Conservation (phyloP, 768 basidiomycete species). For the Hortiboletus campestris region DNA sequence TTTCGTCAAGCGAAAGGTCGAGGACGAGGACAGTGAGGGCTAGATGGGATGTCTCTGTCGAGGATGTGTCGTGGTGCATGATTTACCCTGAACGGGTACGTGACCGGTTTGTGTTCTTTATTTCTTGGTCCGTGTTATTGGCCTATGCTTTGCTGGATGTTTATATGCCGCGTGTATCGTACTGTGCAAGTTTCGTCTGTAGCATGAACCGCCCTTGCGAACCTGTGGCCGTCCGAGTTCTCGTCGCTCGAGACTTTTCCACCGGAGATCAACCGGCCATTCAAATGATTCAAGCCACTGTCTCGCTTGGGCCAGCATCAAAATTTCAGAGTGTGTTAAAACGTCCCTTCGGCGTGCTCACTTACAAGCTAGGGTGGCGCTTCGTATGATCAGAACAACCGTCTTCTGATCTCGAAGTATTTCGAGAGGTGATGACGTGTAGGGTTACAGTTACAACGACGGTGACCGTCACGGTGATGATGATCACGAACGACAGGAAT, state of each 20-base stretch:
- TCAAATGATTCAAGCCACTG: no score
- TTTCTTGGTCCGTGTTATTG: not conserved
- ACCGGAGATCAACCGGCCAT: no score
- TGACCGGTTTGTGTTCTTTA: not conserved
- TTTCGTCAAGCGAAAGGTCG: slow-evolving; percentile 13
- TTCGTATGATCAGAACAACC: no score
- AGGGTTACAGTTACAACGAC: no score
- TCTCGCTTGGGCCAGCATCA: no score
- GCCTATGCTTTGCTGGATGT: not conserved
- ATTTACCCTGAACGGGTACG: not conserved
- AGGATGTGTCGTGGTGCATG: not conserved
- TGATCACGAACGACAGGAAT: no score
- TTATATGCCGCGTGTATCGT: not conserved
- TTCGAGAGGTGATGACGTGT: no score
- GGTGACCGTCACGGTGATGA: no score
- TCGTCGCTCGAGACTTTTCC: not conserved
- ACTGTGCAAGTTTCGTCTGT: not conserved
- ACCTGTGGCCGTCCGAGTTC: not conserved
- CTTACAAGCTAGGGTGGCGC: no score
- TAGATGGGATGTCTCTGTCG: not conserved
- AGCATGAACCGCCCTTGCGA: not conserved
- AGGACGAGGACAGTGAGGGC: not conserved
- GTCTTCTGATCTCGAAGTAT: no score
- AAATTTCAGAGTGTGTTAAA: no score
- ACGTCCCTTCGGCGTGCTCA: no score